Percentiles rank a stretch among this genome's conserved stretches.
Evolutionary conservation across 2,329 filamentous ascomycete genomes (phyloP).

Genomic region (Bipolaris bicolor): DNA sequence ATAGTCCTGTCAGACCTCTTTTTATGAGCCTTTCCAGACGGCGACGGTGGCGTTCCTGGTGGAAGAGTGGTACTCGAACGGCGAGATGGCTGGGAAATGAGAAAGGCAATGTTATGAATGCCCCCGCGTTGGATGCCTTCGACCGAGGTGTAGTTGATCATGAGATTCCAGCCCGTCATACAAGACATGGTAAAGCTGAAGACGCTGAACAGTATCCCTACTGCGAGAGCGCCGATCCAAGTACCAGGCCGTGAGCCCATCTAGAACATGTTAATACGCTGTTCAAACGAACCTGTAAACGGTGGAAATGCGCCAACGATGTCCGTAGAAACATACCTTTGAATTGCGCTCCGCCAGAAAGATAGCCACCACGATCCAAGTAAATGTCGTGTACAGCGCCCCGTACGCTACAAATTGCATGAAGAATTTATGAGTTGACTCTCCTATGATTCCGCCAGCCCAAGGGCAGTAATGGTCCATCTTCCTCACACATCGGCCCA

Average conservation of each 20-base stretch:
- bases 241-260: constrained; percentile 35
- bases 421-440: constrained; percentile 90
- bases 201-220: constrained; percentile 76
- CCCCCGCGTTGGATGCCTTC: constrained; percentile 70
- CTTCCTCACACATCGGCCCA: constrained; percentile 80
- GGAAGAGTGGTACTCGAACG: constrained; percentile 12
- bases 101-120: constrained; percentile 75
- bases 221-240: constrained; percentile 69
- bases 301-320: background rate
- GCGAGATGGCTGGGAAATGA: constrained; percentile 40
- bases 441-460: constrained; percentile 91
- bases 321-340: constrained; percentile 43
- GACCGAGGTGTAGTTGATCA: constrained; percentile 81
- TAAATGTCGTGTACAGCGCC: constrained; percentile 68
- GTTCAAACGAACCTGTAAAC: background rate
- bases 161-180: constrained; percentile 72
- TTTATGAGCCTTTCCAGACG: constrained; percentile 16
- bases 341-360: constrained; percentile 64
- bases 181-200: constrained; percentile 79
- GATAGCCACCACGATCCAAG: constrained; percentile 68
- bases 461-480: constrained; percentile 98
- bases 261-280: constrained; percentile 14
- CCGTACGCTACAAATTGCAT: constrained; percentile 83
- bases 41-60: constrained; percentile 17
- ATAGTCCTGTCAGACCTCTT: constrained; percentile 4